These are phyloP conservation scores for Tympanopsis confertula DNA, from an alignment of 2,329 filamentous ascomycete genomes.

Conservation along the genomic window DNA sequence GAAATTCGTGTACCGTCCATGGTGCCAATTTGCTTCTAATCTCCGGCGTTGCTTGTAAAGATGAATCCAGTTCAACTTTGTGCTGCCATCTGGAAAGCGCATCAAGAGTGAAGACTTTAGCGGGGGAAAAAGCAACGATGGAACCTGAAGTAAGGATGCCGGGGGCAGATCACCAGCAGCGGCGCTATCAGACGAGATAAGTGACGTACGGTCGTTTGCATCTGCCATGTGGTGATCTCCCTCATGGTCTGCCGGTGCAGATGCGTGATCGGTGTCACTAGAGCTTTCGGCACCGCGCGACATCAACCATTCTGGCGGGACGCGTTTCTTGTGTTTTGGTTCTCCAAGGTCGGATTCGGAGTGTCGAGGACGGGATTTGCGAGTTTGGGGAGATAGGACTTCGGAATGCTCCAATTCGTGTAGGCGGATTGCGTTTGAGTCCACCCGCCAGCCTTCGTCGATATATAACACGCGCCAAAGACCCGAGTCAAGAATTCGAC, in stretches of 20 bases:
- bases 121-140: background rate
- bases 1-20: constrained; percentile 48
- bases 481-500: constrained; percentile 46
- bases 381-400: background rate
- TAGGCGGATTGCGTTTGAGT: constrained; percentile 32
- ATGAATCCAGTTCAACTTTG: constrained; percentile 48
- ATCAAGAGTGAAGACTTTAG: constrained; percentile 6
- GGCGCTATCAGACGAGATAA: constrained; percentile 2
- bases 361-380: background rate
- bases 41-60: constrained; percentile 53
- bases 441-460: constrained; percentile 50
- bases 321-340: constrained; percentile 5
- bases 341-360: constrained; percentile 3
- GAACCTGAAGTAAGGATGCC: background rate
- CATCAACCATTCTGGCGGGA: constrained; percentile 20
- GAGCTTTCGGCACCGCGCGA: constrained; percentile 3
- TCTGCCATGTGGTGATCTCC: constrained; percentile 5
- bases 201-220: constrained; percentile 6
- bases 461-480: constrained; percentile 55
- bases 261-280: background rate
- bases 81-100: constrained; percentile 4
- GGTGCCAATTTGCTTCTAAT: constrained; percentile 55
- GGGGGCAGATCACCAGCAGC: constrained; percentile 2
- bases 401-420: constrained; percentile 27
- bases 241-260: background rate